Evolutionary conservation across 305 asterid genomes (phyloP).

Genomic region (Fraxinus velutina): DNA sequence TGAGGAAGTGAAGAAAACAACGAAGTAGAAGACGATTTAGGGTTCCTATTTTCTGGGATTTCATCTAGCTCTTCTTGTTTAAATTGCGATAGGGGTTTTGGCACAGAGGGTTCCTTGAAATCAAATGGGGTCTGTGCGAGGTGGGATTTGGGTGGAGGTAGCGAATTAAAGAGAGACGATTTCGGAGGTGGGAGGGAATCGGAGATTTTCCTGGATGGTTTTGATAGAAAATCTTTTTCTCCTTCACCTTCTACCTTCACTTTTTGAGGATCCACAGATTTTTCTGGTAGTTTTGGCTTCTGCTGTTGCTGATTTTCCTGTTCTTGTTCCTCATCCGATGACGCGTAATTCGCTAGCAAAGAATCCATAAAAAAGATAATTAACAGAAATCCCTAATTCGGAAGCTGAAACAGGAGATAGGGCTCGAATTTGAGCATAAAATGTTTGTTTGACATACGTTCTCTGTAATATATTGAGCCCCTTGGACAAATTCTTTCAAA

Average conservation of each 20-base stretch:
- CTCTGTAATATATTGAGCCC: no score
- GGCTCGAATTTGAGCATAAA: not conserved
- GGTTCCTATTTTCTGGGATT: constrained; percentile 21
- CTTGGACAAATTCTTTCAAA: no score
- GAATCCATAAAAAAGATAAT: not conserved
- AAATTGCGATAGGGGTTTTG: constrained; percentile 20
- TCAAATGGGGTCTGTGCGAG: constrained; percentile 19
- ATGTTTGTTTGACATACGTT: no score
- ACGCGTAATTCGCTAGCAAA: constrained; percentile 12
- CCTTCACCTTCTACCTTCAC: constrained; percentile 3
- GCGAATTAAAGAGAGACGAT: constrained; percentile 42
- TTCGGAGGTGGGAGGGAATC: constrained; percentile 55
- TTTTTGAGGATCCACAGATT: constrained; percentile 18
- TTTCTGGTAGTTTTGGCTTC: constrained; percentile 8
- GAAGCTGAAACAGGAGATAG: not conserved
- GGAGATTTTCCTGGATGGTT: constrained; percentile 28
- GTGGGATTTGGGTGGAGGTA: constrained; percentile 47
- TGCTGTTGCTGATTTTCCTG: constrained; percentile 19
- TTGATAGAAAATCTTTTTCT: constrained; percentile 12
- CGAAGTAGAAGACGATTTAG: constrained; percentile 35
- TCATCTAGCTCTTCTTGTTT: constrained; percentile 7
- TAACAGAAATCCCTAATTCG: not conserved
- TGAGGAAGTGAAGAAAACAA: constrained; percentile 57
- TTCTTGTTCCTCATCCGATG: constrained; percentile 71
- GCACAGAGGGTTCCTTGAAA: not conserved